Base-by-base conservation (phyloP, 495 filamentous ascomycete genomes). In the Podospora anserina region DNA sequence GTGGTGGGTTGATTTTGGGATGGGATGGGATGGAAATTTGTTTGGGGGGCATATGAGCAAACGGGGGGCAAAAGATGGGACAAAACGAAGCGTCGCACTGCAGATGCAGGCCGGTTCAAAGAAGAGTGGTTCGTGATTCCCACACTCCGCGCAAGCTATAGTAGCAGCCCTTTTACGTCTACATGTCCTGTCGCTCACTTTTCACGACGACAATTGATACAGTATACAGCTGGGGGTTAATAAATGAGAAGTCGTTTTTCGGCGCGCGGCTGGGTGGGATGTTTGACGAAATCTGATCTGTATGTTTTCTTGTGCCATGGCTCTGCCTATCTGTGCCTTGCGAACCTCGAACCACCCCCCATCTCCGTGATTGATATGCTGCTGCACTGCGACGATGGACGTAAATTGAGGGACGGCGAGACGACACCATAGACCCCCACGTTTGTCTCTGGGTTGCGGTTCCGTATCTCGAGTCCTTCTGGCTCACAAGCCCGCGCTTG, bases 401-500 rank as follows among this genome's bases (percentile, higher is more conserved):
- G 2, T 30, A 63, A 63, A 63, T 63, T 49, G 61, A 44, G 32
- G 11, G 30, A 34, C 32, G 9, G 5, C 18, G 61, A 63, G 61
- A 63, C 61, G 30, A 63, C 61, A 63, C 30, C 19, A 32, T 32
- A 39, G n/a, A 63, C 61, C 61, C 61, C 61, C 61, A 63, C 61
- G 61, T 49, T 44, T 49, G 61, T 20, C 27, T 44, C 61, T 63
- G 32, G 32, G 30, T 49, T 58, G 55, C 55, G 55, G 61, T 63
- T 32, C 28, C 61, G 61, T 63, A 16, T 44, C 34, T 63, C 30
- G 61, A 44, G 20, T 63, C 32, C 11, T 32, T 63, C 61, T 63
- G 59, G 59, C 28, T 58, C 39, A 49, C 39, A 49, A 61, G 26
- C 27, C 59, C 26, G 59, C 26, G 16, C 11, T 18, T 18, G n/a